Base-by-base conservation (phyloP, 2,329 filamentous ascomycete species). In the Epichloe festucae region DNA sequence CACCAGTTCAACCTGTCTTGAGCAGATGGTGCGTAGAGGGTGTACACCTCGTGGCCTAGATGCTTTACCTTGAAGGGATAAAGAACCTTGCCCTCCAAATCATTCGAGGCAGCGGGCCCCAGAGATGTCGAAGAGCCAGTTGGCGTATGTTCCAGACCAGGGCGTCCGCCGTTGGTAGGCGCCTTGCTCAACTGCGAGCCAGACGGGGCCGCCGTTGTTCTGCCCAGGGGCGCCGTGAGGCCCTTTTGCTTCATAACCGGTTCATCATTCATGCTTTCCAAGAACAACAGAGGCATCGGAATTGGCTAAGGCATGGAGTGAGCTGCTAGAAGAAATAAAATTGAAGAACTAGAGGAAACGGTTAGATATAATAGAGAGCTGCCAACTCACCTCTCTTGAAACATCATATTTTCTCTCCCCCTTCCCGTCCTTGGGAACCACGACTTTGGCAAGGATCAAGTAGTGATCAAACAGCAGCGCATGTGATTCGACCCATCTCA, bases 41-140 rank as follows among this genome's bases (percentile, higher is more conserved):
- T 95, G 65, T 96, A 97, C 0, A 88, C 84, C 59, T 95, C 90
- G 46, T 95, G 87, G 12, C 94, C 93, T 19, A 98, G 78, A 70
- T 98, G 93, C 70, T 96, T 96, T 64, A 98, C 81, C 58, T 84
- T 84, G 79, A 98, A 98, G 0, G 94, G 93, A 64, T 90, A 98
- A 59, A 98, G 70, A 45, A 93, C 86, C 65, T 84, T 88, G 63
- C 88, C 84, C 57, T 95, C 87, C 46, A 77, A 79, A 41, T 93
- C 86, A 55, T 81, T 85, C 31, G 76, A 70, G 36, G 64, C 70
- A 17, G 63, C 57, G 7, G 71, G 67, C 4, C 65, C 63, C 31
- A 79, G 63, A 2, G 82, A 82, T 34, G 70, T 72, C 3, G 88
- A 90, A 4, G 79, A 80, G 54, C 72, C 77, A 0, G 88, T 90